Evolutionary conservation across 2,329 filamentous ascomycete genomes (phyloP), one percentile per base, ranked within the genome.

Genomic region (Exophiala sp.): DNA sequence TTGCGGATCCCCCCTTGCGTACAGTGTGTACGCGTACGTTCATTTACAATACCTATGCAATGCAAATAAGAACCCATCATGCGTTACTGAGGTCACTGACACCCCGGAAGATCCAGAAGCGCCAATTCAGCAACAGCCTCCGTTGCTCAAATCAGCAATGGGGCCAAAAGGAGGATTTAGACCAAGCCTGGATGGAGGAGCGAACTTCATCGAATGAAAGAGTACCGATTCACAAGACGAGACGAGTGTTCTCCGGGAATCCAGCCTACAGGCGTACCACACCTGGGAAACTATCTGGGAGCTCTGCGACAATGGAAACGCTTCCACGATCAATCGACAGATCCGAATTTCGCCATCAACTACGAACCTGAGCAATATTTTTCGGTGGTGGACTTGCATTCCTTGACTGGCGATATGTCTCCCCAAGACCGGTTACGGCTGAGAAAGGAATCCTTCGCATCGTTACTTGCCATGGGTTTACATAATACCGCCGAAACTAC

Each of bases 261-360:
- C 61, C 93, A 98, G 68, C 93, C 93, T 14, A 98, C 93, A 0
- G 93, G 91, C 29, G 78, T 94, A 19, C 93, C 93, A 11, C 93
- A 98, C 67, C 72, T 98, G 23, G 93, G 93, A 48, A 98, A 98
- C 70, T 98, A 96, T 68, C 78, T 95, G 9, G 93, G 93, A 21
- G 93, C 93, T 13, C 72, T 98, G 48, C 80, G 81, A 43, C 82
- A 88, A 74, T 98, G 93, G 93, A 85, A 86, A 40, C 76, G 77
- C 53, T 74, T 96, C 6, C 91, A 98, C 58, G 73, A 88, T 53
- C 72, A 77, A 30, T 74, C 81, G 0, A 79, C 82, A 9, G 83
- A 77, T 50, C 73, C 53, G 2, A 32, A 44, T 18, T 34, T 52
- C 13, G 22, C 42, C 16, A 10, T 34, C 16, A 19, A 46, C 7